These are phyloP conservation scores for Dendrostoma leiphaemia DNA, from an alignment of 2,329 filamentous ascomycete species.

Conservation along the genomic window DNA sequence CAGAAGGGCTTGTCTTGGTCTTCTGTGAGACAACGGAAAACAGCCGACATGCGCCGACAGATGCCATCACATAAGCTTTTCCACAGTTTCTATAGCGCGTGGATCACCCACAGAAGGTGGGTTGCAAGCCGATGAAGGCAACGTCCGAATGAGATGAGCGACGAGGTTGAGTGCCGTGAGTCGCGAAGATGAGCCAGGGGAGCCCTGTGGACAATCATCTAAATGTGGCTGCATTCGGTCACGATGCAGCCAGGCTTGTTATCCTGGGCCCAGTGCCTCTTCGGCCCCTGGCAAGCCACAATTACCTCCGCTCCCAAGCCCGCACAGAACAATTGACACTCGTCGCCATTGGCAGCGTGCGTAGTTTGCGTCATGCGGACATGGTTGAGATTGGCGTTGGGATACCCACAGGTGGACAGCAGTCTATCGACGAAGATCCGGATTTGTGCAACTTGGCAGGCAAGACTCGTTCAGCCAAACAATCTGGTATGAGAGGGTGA, in stretches of 20 bases:
- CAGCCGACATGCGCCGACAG: not conserved
- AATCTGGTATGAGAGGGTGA: not conserved
- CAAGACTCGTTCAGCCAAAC: not conserved
- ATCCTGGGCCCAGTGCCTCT: not conserved
- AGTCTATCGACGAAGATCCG: not conserved
- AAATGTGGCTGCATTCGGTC: too few species aligned
- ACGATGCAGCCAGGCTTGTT: not conserved
- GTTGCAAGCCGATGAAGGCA: too few species aligned
- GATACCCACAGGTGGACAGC: too few species aligned
- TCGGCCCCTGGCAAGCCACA: conserved; percentile 1
- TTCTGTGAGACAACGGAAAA: not conserved
- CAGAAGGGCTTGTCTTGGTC: not conserved
- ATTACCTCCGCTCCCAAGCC: not conserved
- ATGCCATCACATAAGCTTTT: not conserved
- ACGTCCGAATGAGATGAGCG: too few species aligned
- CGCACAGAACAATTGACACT: not conserved
- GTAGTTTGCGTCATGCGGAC: not conserved
- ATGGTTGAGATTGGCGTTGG: not conserved
- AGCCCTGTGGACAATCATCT: too few species aligned
- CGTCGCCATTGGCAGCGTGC: not conserved
- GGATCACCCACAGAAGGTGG: too few species aligned
- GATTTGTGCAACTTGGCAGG: not conserved
- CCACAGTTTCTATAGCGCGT: too few species aligned
- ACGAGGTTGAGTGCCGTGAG: too few species aligned
- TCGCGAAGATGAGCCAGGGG: too few species aligned